Base-by-base conservation (phyloP, 306 rosid genomes). In the Cercis canadensis region DNA sequence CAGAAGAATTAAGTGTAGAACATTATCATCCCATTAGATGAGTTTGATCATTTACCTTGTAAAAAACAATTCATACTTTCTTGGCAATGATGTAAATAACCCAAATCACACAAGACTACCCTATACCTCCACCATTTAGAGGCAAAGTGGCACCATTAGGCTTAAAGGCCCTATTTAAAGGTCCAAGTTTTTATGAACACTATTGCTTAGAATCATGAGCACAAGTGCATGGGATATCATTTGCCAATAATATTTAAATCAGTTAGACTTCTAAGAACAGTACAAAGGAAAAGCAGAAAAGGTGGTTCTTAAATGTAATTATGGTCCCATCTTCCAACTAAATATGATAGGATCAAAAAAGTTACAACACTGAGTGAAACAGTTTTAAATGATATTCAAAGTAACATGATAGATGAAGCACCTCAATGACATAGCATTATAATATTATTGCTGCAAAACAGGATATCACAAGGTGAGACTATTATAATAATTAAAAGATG, bases 201-300 rank as follows among this genome's bases (percentile, higher is more conserved):
- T 46, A 2, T 15, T 11, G 43, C 56, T 67, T 50, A 62, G 11
- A 58, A 24, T 29, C 11, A 47, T 54, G 62, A 61, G 63, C 43
- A 33, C 53, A 53, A 8, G 24, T 41, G 16, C 17, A 53, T 40
- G 55, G 66, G 58, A 45, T 32, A 61, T 36, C 72, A 61, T 64
- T 67, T 43, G 14, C 51, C 73, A 43, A 50, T 44, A 80, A 49
- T 50, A 69, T 57, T 62, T 45, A 65, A 80, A 41, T 59, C 29
- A 37, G 77, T 13, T 56, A 80, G 37, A 69, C 55, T 57, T 41
- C 52, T 16, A 66, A 63, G 10, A 47, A 64, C 16, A 52, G 43
- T 57, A 52, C 12, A 70, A 49, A 40, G 45, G 59, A 54, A 55
- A 14, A 50, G n/a, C 47, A 41, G 45, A 71, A 57, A 31, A 60